Percentiles rank a stretch among this genome's conserved stretches.
phyloP scores from a whole-genome alignment of 148 eudicot genomes.

The Fagopyrum homotropicum region DNA sequence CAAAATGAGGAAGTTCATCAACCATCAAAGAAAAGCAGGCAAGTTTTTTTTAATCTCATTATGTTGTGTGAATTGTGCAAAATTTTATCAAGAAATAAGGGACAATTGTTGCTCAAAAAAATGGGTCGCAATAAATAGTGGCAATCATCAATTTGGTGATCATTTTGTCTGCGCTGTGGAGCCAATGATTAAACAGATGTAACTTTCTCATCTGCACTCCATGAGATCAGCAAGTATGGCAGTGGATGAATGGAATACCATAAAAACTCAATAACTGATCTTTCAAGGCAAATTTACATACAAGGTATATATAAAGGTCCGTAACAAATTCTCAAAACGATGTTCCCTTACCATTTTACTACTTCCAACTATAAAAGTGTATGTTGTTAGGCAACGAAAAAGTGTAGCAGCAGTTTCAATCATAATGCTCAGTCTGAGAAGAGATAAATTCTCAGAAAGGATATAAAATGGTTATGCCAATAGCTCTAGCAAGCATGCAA shows the following conservation, averaged over 20 bases:
- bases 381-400: constrained; percentile 67
- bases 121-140: background rate
- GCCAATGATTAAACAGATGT: background rate
- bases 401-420: constrained; percentile 86
- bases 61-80: background rate
- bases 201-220: background rate
- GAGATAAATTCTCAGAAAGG: constrained; percentile 80
- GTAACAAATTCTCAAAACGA: background rate
- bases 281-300: background rate
- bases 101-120: background rate
- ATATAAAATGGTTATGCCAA: constrained; percentile 90
- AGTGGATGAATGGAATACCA: background rate
- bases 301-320: background rate
- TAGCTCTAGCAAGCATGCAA: constrained; percentile 87
- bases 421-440: constrained; percentile 74
- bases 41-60: background rate
- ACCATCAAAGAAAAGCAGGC: background rate
- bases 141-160: background rate
- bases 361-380: constrained; percentile 52
- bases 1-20: background rate
- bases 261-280: background rate
- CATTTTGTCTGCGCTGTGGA: background rate
- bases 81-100: background rate
- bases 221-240: background rate
- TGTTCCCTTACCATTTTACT: constrained; percentile 46